phyloP scores from a whole-genome alignment of 805 yeast species.

The Lipomyces spencermartinsiae region DNA sequence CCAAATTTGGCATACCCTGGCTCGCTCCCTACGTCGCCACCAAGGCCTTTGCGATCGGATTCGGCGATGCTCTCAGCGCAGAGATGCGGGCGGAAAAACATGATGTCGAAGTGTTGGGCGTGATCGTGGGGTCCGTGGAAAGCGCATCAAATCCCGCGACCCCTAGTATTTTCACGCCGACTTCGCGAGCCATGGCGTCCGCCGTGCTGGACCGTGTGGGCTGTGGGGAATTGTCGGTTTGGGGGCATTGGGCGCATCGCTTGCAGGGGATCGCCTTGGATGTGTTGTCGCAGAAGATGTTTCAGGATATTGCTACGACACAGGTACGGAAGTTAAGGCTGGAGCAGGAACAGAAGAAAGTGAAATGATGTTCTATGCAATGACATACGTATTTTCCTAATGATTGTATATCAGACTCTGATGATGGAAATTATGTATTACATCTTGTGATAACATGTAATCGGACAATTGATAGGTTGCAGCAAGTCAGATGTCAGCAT shows the following conservation, averaged over 20 bases:
- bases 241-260: background rate
- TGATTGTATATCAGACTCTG: background rate
- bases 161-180: background rate
- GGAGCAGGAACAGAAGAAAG: background rate
- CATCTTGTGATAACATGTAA: background rate
- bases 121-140: background rate
- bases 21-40: background rate
- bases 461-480: background rate
- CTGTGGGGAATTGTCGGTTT: background rate
- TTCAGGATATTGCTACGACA: background rate
- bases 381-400: background rate
- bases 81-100: background rate
- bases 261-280: background rate
- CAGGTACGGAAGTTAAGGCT: background rate
- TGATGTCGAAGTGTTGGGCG: background rate
- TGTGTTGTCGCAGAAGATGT: constrained; percentile 2
- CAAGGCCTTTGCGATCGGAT: constrained; percentile 5
- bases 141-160: background rate
- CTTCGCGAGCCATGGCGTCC: constrained; percentile 3
- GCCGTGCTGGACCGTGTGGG: background rate
- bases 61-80: background rate
- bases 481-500: background rate
- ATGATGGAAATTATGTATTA: background rate
- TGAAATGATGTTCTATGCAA: background rate
- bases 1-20: background rate